Evolutionary conservation across 768 basidiomycete genomes (phyloP).

Genomic region (Lactarius deliciosus): DNA sequence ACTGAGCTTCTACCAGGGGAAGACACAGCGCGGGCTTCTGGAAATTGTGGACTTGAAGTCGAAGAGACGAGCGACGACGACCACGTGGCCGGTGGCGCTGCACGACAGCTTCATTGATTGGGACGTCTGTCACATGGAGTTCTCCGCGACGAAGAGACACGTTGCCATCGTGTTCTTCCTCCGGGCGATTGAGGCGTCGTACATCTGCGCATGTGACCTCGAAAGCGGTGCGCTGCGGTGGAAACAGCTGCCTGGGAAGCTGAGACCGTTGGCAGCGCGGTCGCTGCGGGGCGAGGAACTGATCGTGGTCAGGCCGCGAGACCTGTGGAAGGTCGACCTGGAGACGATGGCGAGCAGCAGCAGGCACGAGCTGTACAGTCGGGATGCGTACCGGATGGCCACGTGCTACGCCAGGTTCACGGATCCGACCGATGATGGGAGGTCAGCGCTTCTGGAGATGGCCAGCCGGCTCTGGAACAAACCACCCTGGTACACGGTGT

Average conservation of each 20-base stretch:
- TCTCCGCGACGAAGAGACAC: constrained; percentile 22
- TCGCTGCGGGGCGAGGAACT: constrained; percentile 15
- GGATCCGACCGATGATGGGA: background rate
- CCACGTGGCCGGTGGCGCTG: constrained; percentile 17
- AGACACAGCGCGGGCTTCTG: constrained; percentile 10
- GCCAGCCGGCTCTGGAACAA: constrained; percentile 23
- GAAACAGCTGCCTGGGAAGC: constrained; percentile 19
- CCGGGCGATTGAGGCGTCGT: constrained; percentile 2
- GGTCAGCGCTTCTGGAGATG: constrained; percentile 14
- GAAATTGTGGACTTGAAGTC: constrained; percentile 21
- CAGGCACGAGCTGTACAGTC: constrained; percentile 14
- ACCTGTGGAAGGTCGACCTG: constrained; percentile 22
- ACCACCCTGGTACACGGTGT: constrained; percentile 16
- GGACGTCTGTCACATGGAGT: constrained; percentile 20
- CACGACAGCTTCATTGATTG: constrained; percentile 23
- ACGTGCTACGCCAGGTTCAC: constrained; percentile 19
- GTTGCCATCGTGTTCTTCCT: constrained; percentile 19
- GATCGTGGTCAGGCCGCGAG: constrained; percentile 18
- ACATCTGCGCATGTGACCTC: constrained; percentile 21
- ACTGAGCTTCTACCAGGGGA: constrained; percentile 19
- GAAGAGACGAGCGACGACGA: constrained; percentile 9
- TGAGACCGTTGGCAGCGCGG: constrained; percentile 12
- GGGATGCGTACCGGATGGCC: constrained; percentile 21
- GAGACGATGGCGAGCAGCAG: background rate
- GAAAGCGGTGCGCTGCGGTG: constrained; percentile 19